Evolutionary conservation across 805 yeast genomes (phyloP), one percentile per base, ranked within the genome.

Genomic region (Yarrowia sp.): DNA sequence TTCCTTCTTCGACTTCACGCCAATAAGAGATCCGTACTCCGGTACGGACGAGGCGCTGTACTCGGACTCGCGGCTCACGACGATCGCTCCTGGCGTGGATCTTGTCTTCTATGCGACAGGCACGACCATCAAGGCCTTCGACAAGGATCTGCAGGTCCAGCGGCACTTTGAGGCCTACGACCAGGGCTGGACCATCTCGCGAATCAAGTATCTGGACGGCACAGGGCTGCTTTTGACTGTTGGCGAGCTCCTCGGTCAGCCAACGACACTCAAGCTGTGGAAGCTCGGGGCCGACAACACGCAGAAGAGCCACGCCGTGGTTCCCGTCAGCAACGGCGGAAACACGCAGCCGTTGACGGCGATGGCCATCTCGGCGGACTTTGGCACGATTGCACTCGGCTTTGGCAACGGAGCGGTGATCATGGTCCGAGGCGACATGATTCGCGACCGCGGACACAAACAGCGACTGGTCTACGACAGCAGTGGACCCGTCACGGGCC

Each of bases 361-460:
- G 31, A 80, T 88, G 64, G 78, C 80, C 14, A 74, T 80, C 55
- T 80, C 84, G 14, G 66, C 72, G 1, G 84, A 81, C 63, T 81
- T 86, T 64, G 79, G 89, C 2, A 81, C 88, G 32, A 71, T 87
- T 6, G 92, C 88, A 0, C 74, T 89, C 47, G 97, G 97, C 0
- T 89, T 84, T 68, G 86, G 92, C 13, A 87, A 91, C 71, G 99
- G 99, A 2, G 79, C 84, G 19, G 90, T 92, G 2, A 76, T 92
- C 1, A 75, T 92, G 6, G 82, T 92, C 0, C 76, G 98, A 65
- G 99, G 99, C 8, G 98, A 94, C 72, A 72, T 94, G 31, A 66
- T 90, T 6, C 83, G 91, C 67, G 99, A 94, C 70, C 77, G 96
- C 63, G 98, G 98, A 0, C 84, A 96, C 9, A 82, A 94, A 66